Evolutionary conservation across 345 rosid genomes (phyloP).

Genomic region (Arabidopsis suecica): DNA sequence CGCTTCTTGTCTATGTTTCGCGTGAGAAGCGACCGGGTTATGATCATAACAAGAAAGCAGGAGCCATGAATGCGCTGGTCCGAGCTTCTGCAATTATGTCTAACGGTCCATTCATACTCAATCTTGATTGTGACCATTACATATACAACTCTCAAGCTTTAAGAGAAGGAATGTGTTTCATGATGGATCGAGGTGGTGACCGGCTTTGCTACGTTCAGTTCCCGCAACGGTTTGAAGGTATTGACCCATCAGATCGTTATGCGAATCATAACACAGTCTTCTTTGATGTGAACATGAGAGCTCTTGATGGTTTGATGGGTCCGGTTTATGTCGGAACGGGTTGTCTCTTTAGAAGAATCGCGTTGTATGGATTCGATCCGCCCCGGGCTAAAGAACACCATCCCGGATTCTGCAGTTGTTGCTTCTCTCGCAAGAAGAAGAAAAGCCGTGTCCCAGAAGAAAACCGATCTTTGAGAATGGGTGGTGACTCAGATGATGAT

Average conservation of each 20-base stretch:
- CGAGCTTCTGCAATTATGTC: constrained; percentile 99
- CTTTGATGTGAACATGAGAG: constrained; percentile 98
- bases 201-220: constrained; percentile 95
- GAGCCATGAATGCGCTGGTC: constrained; percentile 98
- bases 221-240: constrained; percentile 98
- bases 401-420: constrained; percentile 78
- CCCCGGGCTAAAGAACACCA: constrained; percentile 88
- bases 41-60: constrained; percentile 99
- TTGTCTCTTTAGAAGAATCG: constrained; percentile 91
- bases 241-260: constrained; percentile 97
- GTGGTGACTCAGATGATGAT: constrained; percentile 88
- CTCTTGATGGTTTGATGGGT: constrained; percentile 98
- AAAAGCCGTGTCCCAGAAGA: constrained; percentile 69
- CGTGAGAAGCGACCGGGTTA: constrained; percentile 98
- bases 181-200: constrained; percentile 99
- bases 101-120: constrained; percentile 95
- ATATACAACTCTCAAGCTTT: constrained; percentile 95
- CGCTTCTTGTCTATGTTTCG: constrained; percentile 92
- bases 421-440: constrained; percentile 72
- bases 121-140: constrained; percentile 98
- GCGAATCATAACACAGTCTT: constrained; percentile 98
- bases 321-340: constrained; percentile 98
- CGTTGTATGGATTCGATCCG: constrained; percentile 93
- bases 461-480: constrained; percentile 87
- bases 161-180: constrained; percentile 99